Evolutionary conservation across 805 yeast species (phyloP).

Genomic region (Starmerella floricola): DNA sequence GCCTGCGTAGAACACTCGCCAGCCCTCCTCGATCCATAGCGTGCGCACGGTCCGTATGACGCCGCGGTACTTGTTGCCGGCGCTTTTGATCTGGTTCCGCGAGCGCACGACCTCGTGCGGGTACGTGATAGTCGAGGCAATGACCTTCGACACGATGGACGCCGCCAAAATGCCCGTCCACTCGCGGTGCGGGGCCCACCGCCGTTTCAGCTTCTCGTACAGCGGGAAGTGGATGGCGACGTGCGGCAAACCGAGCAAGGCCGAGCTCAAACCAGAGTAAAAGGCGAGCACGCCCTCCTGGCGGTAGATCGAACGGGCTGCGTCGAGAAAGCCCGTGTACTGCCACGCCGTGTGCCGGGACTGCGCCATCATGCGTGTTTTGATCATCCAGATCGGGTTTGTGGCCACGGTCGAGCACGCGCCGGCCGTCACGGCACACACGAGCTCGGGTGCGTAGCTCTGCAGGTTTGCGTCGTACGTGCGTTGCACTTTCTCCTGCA

Average conservation of each 20-base stretch:
- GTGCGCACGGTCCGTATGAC: constrained; percentile 28
- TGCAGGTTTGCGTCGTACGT: not conserved
- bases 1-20: constrained; percentile 79
- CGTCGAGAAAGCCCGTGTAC: constrained; percentile 73
- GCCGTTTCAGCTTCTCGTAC: constrained; percentile 63
- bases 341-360: constrained; percentile 29
- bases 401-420: constrained; percentile 70
- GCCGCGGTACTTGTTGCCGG: constrained; percentile 26
- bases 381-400: constrained; percentile 91
- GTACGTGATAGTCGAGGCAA: constrained; percentile 78
- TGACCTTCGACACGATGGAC: constrained; percentile 71
- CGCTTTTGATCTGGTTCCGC: constrained; percentile 54
- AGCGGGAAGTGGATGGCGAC: constrained; percentile 95
- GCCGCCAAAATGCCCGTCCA: constrained; percentile 41
- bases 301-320: constrained; percentile 62
- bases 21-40: constrained; percentile 55
- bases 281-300: constrained; percentile 73
- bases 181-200: constrained; percentile 31
- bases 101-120: constrained; percentile 94
- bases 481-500: constrained; percentile 6
- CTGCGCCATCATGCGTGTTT: constrained; percentile 78
- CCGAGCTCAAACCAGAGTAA: constrained; percentile 83
- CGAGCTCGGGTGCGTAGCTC: constrained; percentile 29
- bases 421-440: constrained; percentile 78
- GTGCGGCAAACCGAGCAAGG: constrained; percentile 78